These are phyloP conservation scores for Paraglomus occultum DNA, from an alignment of 192 early-diverging fungal species.

Conservation along the genomic window DNA sequence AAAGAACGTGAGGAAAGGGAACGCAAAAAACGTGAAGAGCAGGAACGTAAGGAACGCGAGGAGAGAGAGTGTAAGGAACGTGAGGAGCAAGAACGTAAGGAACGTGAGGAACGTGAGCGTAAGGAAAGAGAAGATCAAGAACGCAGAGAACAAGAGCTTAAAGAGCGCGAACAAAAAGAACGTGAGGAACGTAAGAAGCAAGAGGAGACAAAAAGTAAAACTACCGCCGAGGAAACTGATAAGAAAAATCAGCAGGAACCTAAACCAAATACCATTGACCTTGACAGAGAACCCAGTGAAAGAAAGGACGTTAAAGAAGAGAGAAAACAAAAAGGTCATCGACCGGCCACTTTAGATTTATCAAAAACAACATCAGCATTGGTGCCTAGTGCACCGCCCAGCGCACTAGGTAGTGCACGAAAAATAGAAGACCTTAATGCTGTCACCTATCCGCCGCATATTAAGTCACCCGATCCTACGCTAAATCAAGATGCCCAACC, in stretches of 20 bases:
- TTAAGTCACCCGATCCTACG: slow-evolving; percentile 51
- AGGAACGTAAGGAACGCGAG: slow-evolving; percentile 17
- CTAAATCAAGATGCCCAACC: slow-evolving; percentile 45
- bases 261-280: slow-evolving; percentile 32
- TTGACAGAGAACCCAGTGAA: slow-evolving; percentile 33
- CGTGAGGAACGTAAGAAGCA: slow-evolving; percentile 27
- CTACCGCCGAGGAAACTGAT: slow-evolving; percentile 29
- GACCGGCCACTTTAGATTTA: slow-evolving; percentile 45
- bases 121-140: slow-evolving; percentile 35
- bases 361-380: slow-evolving; percentile 41
- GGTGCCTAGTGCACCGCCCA: slow-evolving; percentile 35
- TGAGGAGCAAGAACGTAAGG: slow-evolving; percentile 17
- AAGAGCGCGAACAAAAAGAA: slow-evolving; percentile 36
- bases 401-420: slow-evolving; percentile 33
- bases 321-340: slow-evolving; percentile 44
- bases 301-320: slow-evolving; percentile 30
- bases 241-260: slow-evolving; percentile 27
- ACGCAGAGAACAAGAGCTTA: slow-evolving; percentile 28
- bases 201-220: slow-evolving; percentile 18
- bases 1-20: slow-evolving; percentile 31
- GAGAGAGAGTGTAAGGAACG: slow-evolving; percentile 27
- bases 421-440: slow-evolving; percentile 46
- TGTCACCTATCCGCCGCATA: slow-evolving; percentile 45
- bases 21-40: slow-evolving; percentile 19
- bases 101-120: slow-evolving; percentile 23